Percentiles rank a stretch among this genome's conserved stretches.
Conservation (phyloP, 2,329 filamentous ascomycete species). For the Chaetomium sp. region DNA sequence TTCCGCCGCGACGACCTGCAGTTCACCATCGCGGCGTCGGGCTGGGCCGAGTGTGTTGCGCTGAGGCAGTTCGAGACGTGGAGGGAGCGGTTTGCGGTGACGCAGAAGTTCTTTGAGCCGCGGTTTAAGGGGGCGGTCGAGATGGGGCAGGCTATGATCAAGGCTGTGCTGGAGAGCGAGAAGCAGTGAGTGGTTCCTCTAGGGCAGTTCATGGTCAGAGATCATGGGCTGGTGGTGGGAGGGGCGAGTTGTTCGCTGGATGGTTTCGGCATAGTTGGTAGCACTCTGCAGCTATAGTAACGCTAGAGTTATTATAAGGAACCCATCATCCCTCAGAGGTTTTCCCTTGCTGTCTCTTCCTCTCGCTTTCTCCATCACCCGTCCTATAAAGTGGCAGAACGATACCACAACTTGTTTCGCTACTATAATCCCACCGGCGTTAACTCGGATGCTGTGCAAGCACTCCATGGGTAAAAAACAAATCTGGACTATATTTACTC, state of each 20-base stretch:
- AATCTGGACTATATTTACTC: too few species aligned
- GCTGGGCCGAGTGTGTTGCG: conserved; percentile 92
- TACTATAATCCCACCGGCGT: too few species aligned
- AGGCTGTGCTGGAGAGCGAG: conserved; percentile 80
- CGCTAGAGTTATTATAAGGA: too few species aligned
- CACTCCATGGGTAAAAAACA: too few species aligned
- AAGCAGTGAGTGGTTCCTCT: conserved; percentile 5
- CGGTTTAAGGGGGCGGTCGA: conserved; percentile 84
- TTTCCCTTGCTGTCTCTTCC: too few species aligned
- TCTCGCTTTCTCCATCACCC: too few species aligned
- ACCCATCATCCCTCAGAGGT: too few species aligned
- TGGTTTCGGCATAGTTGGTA: neutral
- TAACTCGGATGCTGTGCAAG: too few species aligned
- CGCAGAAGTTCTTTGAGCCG: conserved; percentile 88
- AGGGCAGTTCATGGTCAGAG: neutral
- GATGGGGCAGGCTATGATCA: conserved; percentile 96
- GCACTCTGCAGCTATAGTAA: neutral
- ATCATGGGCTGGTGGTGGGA: neutral
- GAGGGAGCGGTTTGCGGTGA: conserved; percentile 85
- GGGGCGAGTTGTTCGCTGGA: neutral
- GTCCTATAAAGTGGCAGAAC: too few species aligned
- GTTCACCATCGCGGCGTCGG: conserved; percentile 94
- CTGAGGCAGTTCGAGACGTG: conserved; percentile 93
- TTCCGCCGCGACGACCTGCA: conserved; percentile 96
- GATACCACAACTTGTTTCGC: too few species aligned